Conservation (phyloP, 148 eudicot species). For the Polygonum maritimum region DNA sequence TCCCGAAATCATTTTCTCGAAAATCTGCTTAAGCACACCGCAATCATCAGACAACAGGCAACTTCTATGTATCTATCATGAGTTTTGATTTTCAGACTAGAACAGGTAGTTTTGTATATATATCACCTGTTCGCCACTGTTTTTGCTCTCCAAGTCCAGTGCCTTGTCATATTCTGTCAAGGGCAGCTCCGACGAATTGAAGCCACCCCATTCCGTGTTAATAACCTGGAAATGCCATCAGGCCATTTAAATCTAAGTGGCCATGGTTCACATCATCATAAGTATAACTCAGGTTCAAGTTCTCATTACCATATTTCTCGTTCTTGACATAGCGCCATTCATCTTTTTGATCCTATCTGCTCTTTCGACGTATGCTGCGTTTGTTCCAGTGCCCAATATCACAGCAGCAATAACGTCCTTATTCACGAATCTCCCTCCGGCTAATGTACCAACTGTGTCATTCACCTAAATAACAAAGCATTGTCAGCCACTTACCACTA, state of each 20-base stretch:
- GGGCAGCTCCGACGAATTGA: conserved; percentile 51
- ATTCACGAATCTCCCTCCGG: conserved; percentile 64
- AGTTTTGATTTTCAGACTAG: background rate
- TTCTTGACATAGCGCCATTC: conserved; percentile 21
- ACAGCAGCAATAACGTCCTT: conserved; percentile 63
- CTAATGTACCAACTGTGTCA: conserved; percentile 61
- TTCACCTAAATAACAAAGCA: conserved; percentile 37
- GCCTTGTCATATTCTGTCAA: conserved; percentile 55
- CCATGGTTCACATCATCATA: background rate
- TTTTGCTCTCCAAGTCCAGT: conserved; percentile 52
- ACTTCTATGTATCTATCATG: background rate
- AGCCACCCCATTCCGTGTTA: conserved; percentile 93
- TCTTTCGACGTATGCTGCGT: conserved; percentile 61
- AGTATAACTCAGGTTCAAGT: background rate
- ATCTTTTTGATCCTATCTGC: conserved; percentile 34
- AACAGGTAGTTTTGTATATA: too few species aligned
- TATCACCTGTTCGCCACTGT: conserved; percentile 62
- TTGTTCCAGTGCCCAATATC: conserved; percentile 62
- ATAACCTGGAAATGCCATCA: conserved; percentile 39
- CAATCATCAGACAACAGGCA: background rate
- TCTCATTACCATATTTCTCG: conserved; percentile 45
- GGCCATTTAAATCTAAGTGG: background rate
- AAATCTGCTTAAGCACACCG: conserved; percentile 23
- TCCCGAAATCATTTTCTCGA: conserved; percentile 55
- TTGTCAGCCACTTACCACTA: background rate